phyloP scores from a whole-genome alignment of 805 yeast species.

The Candida chilensis region DNA sequence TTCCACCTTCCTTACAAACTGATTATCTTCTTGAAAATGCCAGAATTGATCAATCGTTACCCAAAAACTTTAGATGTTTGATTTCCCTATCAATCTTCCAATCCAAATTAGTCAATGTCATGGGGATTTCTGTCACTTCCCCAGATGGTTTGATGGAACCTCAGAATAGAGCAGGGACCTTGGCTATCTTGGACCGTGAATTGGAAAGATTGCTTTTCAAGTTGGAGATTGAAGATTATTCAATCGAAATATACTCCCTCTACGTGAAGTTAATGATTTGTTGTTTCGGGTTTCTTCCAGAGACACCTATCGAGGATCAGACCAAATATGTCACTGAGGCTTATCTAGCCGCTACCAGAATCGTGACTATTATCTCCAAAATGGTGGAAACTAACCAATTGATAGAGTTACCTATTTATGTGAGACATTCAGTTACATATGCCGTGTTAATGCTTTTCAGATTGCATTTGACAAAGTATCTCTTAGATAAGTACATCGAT shows the following conservation, averaged over 20 bases:
- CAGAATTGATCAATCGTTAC: constrained; percentile 53
- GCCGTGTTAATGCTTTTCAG: constrained; percentile 75
- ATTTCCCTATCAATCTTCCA: constrained; percentile 74
- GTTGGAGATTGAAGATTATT: constrained; percentile 51
- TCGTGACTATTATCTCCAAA: constrained; percentile 69
- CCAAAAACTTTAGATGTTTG: constrained; percentile 62
- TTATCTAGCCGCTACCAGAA: constrained; percentile 70
- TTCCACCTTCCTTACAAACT: constrained; percentile 80
- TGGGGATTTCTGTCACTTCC: constrained; percentile 79
- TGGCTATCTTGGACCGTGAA: constrained; percentile 72
- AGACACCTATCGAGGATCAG: constrained; percentile 81
- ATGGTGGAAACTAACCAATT: constrained; percentile 60
- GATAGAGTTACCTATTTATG: constrained; percentile 78
- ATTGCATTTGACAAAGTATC: constrained; percentile 67
- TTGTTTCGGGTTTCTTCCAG: constrained; percentile 86
- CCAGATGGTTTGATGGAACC: constrained; percentile 90
- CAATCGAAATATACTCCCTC: constrained; percentile 69
- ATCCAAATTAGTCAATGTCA: constrained; percentile 70
- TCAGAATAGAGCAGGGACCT: constrained; percentile 68
- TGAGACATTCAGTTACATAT: constrained; percentile 78
- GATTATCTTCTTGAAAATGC: constrained; percentile 80
- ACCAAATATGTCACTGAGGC: constrained; percentile 77
- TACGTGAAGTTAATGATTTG: constrained; percentile 78
- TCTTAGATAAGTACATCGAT: constrained; percentile 69
- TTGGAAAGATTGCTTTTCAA: constrained; percentile 62